Conservation (phyloP, 1,284 basidiomycete genomes). For the Microbotryum intermedium region DNA sequence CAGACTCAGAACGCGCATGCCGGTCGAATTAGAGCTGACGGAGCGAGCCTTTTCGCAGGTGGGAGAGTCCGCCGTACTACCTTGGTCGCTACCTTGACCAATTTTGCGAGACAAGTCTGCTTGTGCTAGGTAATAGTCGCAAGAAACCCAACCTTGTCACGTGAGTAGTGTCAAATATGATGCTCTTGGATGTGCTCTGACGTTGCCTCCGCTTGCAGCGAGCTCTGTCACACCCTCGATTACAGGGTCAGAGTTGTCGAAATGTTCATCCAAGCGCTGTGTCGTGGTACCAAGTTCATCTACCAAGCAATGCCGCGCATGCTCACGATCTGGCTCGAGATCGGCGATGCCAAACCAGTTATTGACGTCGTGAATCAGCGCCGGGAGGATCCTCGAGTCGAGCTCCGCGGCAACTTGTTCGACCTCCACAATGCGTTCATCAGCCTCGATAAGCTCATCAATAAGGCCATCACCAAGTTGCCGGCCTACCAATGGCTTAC, state of each 20-base stretch:
- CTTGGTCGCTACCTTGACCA: slow-evolving; percentile 78
- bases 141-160: not conserved
- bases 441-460: slow-evolving; percentile 53
- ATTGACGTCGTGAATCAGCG: slow-evolving; percentile 25
- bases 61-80: slow-evolving; percentile 79
- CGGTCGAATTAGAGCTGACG: not conserved
- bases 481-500: slow-evolving; percentile 88
- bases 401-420: slow-evolving; percentile 1
- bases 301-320: slow-evolving; percentile 93
- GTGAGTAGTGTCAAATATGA: not conserved
- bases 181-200: not conserved
- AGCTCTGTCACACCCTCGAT: not conserved
- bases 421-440: slow-evolving; percentile 44
- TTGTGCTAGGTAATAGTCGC: not conserved
- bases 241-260: slow-evolving; percentile 43
- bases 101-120: slow-evolving; percentile 8
- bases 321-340: slow-evolving; percentile 89
- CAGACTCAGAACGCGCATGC: slow-evolving; percentile 12
- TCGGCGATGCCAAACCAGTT: slow-evolving; percentile 51
- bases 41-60: slow-evolving; percentile 44
- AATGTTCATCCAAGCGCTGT: slow-evolving; percentile 66
- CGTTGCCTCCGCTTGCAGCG: not conserved
- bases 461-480: slow-evolving; percentile 51
- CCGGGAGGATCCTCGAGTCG: slow-evolving; percentile 24
- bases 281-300: slow-evolving; percentile 85